Evolutionary conservation across 169 alveolate species (phyloP), one percentile per base, ranked within the genome.

Genomic region (Plasmodium gaboni): DNA sequence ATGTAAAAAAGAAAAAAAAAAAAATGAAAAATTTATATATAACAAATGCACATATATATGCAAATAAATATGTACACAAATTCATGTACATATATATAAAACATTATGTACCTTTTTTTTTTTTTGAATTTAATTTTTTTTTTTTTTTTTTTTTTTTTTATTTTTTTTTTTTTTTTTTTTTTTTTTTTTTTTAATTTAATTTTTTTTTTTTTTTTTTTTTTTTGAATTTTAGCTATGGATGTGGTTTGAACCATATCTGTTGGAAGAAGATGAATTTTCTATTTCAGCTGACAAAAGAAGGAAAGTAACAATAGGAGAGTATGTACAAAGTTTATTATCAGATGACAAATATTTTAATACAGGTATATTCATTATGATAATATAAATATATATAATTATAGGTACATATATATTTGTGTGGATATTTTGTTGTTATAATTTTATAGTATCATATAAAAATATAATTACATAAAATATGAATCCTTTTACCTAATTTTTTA

Each of bases 231-330:
- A 94, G 96, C 90, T 94, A 22, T 94, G 95, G 95, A 89, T 51
- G 68, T 94, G 96, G 96, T 94, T 89, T 50, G 95, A 94, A 55
- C 95, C 96, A 8, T 94, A 94, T 55, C 42, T 94, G 64, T 57
- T 94, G 89, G 96, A 94, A 61, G 95, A 92, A 46, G 95, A 94
- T 26, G 26, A 64, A 64, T 92, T 94, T 73, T 74, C 72, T 17
- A 73, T 90, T 12, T 87, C 94, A 9, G 90, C 91, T 4, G 93
- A 92, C 48, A 87, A 86, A 44, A 61, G 88, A 28, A 91, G 87
- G 46, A 69, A 71, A 59, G 60, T 86, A 28, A 94, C 96, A 17
- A 88, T 94, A 44, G 96, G 96, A 12, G 94, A 92, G 60, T 94
- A 83, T 48, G 78, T 73, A 19, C 94, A 94, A 53, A 61, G 89